These are phyloP conservation scores for Fusarium xyrophilum DNA, from an alignment of 2,329 filamentous ascomycete species.

Conservation along the genomic window DNA sequence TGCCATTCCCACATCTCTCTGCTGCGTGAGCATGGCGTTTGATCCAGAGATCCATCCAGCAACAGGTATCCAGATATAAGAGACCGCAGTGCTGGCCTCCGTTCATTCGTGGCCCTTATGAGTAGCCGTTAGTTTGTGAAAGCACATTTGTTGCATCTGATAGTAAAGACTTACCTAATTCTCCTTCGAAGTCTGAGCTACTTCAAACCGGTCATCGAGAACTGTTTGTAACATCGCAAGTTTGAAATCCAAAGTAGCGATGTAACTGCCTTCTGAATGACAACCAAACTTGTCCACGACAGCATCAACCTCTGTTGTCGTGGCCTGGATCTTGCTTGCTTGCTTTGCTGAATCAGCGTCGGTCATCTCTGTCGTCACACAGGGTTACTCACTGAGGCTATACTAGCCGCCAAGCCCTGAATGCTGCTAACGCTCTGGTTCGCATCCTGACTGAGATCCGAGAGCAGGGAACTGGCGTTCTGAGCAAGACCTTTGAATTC, in stretches of 20 bases:
- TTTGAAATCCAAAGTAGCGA: too few species aligned
- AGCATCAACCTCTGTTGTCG: fast-evolving
- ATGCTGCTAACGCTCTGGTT: not conserved
- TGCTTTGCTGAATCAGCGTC: not conserved
- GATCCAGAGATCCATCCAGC: fast-evolving
- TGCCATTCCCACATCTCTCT: fast-evolving
- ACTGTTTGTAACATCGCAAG: too few species aligned
- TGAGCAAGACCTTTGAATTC: not conserved
- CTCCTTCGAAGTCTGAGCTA: fast-evolving
- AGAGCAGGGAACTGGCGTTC: not conserved
- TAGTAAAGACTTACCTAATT: not conserved
- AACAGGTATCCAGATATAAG: fast-evolving
- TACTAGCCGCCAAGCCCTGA: fast-evolving
- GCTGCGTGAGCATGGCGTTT: fast-evolving
- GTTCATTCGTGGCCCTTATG: too few species aligned
- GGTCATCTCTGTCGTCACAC: fast-evolving
- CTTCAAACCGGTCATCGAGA: not conserved
- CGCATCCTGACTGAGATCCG: fast-evolving
- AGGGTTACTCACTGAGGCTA: fast-evolving
- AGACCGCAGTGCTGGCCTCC: too few species aligned
- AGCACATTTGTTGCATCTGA: too few species aligned
- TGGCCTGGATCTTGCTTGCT: not conserved
- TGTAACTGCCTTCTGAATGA: too few species aligned
- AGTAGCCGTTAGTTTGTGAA: too few species aligned
- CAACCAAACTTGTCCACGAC: not conserved